Base-by-base conservation (phyloP, 257 asterid genomes). In the Echites panduratus region DNA sequence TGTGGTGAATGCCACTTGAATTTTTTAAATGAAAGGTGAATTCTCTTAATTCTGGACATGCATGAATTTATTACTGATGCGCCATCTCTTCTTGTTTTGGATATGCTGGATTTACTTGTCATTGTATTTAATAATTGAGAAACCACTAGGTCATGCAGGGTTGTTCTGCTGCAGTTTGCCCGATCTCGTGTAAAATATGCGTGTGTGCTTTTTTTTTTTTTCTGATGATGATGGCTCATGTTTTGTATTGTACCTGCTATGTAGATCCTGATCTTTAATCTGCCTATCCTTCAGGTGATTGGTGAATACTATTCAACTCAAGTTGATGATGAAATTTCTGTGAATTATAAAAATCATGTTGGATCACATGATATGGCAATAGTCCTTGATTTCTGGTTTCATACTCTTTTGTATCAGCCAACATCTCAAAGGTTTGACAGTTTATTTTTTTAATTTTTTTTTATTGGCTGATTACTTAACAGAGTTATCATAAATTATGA, bases 331-430 rank as follows among this genome's bases (percentile, higher is more conserved):
- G 90, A 81, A 73, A 78, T 89, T 79, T 85, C 84, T 66, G 83
- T 73, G 66, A 87, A 74, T 72, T 94, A 88, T 78, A 90, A 77
- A 82, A 59, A 68, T 71, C 67, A 84, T 58, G 84, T 80, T 70
- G 90, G 84, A 78, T 85, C 91, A n/a, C 90, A 82, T 76, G 96
- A 88, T 75, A 81, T 75, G 48, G 86, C 86, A 76, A 87, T 85
- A 82, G 87, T 94, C 82, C 87, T 90, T 70, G 99, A 94, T 53
- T 94, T 88, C 86, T 85, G 95, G 84, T 97, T 94, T 77, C 96
- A 87, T 53, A 85, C 84, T 77, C 82, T 91, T 82, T 81, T 94
- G 77, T 94, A 88, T 80, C 99, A 91, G 80, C 90, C 92, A 74
- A 74, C 87, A 70, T 70, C 95, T 78, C 90, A 85, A 79, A 87